Base-by-base conservation (phyloP, 805 yeast genomes). In the Ogataea sp. region DNA sequence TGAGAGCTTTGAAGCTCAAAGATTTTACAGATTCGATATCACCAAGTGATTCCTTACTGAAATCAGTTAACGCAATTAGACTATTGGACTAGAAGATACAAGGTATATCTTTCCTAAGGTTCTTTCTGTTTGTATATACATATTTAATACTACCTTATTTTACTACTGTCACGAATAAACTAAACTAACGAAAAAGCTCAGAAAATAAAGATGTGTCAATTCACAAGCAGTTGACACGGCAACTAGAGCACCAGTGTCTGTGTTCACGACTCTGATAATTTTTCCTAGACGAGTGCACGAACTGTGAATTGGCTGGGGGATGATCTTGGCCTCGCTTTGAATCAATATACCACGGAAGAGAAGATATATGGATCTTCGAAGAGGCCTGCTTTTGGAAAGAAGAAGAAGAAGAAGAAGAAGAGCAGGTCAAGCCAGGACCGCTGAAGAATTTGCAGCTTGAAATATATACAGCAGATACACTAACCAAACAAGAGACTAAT, bases 1-100 rank as follows among this genome's bases (percentile, higher is more conserved):
- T 85, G 44, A 68, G 93, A 43, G 83, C 93, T 6, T 65, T 86
- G 39, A 61, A 63, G 30, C 72, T 85, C 6, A 52, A 65, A 0
- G 95, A 86, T 53, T 86, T 86, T 47, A 59, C 75, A 32, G 67
- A 62, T 25, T 63, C 61, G 15, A 51, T 50, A 38, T 52, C 59
- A 9, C 55, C 59, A 7, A 51, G 59, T 42, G 59, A 56, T 40
- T 37, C 51, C 16, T 23, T 56, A 21, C 28, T 52, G 25, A 50
- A 49, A 40, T 44, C 30, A 34, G 32, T 46, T 26, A 21, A 30
- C 6, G 16, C 33, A 3, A 4, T 30, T 5, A 17, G 18, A 8
- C 15, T 15, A 14, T 11, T 15, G n/a, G 32, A 15, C 16, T 29
- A 16, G 16, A n/a, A n/a, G n/a, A n/a, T n/a, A n/a, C n/a, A n/a